Evolutionary conservation across 2,329 filamentous ascomycete species (phyloP).

Genomic region (Sordariomycetes sp.): DNA sequence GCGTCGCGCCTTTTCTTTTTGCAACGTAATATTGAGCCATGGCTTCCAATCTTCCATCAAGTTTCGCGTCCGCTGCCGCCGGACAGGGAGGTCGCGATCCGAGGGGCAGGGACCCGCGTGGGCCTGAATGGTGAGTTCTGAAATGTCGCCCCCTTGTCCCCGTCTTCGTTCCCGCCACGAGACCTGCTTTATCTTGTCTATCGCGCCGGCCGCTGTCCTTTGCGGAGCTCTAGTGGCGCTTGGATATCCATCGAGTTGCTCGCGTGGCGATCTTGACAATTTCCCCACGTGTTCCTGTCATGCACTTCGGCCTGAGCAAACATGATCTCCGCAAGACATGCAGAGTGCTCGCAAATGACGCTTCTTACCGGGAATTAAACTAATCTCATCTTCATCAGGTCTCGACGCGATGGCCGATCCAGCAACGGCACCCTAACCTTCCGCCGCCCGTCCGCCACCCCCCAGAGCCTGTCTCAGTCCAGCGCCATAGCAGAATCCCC

Average conservation of each 20-base stretch:
- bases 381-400: constrained; percentile 4
- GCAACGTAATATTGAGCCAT: constrained; percentile 20
- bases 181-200: background rate
- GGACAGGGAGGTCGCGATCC: constrained; percentile 55
- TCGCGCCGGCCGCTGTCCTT: background rate
- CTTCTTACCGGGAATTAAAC: background rate
- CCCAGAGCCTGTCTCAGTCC: constrained; percentile 26
- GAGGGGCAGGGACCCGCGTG: constrained; percentile 43
- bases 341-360: background rate
- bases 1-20: background rate
- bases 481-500: background rate
- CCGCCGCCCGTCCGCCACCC: constrained; percentile 48
- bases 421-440: constrained; percentile 52
- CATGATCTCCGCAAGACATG: background rate
- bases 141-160: background rate
- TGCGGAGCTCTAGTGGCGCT: background rate
- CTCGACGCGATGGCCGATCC: constrained; percentile 25
- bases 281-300: background rate
- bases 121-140: constrained; percentile 60
- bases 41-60: constrained; percentile 68
- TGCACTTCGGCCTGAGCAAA: background rate
- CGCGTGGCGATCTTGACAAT: background rate
- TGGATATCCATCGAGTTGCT: too few species aligned
- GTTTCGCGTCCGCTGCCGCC: constrained; percentile 73
- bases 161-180: background rate